These are phyloP conservation scores for Solanum stenotomum DNA, from an alignment of 257 asterid species.

Conservation along the genomic window DNA sequence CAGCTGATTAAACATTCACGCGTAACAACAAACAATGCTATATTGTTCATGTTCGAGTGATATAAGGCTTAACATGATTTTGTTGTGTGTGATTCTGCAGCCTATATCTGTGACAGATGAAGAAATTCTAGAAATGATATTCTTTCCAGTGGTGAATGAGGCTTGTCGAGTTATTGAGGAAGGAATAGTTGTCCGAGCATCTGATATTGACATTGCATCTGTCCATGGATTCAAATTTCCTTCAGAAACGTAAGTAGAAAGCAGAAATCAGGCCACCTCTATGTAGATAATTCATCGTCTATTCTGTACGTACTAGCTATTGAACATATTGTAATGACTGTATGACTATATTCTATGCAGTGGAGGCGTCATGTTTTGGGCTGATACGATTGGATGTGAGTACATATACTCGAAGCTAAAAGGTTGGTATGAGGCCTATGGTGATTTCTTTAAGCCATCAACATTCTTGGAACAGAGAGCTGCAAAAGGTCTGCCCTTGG, in stretches of 20 bases:
- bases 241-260: background rate
- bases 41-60: background rate
- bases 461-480: background rate
- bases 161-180: slow-evolving; percentile 18
- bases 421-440: background rate
- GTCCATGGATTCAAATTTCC: slow-evolving; percentile 19
- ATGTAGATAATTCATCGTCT: background rate
- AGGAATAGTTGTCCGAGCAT: slow-evolving; percentile 10
- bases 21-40: background rate
- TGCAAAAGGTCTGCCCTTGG: background rate
- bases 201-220: slow-evolving; percentile 21
- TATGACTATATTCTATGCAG: background rate
- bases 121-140: slow-evolving; percentile 12
- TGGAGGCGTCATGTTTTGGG: slow-evolving; percentile 3
- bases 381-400: background rate
- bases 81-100: background rate
- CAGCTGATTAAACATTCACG: background rate
- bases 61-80: background rate
- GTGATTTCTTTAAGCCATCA: background rate
- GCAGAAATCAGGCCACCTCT: background rate
- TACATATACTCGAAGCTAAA: background rate
- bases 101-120: background rate
- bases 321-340: background rate
- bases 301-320: background rate
- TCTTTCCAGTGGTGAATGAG: slow-evolving; percentile 23